These are phyloP conservation scores for Apiospora marii DNA, from an alignment of 2,329 filamentous ascomycete species.

Conservation along the genomic window DNA sequence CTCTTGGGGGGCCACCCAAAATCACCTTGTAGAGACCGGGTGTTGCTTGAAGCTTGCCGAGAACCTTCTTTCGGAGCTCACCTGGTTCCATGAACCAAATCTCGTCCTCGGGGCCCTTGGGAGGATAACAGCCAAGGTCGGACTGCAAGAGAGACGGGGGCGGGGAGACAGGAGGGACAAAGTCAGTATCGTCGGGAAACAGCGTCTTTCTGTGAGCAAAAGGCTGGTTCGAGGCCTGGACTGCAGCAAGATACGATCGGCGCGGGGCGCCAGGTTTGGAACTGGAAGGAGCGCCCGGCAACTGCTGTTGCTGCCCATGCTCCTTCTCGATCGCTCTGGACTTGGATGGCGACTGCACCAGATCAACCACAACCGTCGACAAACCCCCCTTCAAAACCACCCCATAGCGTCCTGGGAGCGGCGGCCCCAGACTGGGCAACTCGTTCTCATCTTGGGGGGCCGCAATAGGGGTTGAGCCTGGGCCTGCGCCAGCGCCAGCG, in stretches of 20 bases:
- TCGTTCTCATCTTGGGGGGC: background rate
- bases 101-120: constrained; percentile 5
- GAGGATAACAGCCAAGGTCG: background rate
- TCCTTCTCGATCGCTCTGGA: background rate
- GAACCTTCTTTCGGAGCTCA: background rate
- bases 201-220: background rate
- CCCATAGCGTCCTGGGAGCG: background rate
- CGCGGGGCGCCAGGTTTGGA: background rate
- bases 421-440: background rate
- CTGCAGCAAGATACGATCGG: constrained; percentile 2
- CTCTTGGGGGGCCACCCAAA: background rate
- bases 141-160: background rate
- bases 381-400: background rate
- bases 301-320: background rate
- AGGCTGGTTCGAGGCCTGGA: background rate
- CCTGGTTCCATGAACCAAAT: background rate
- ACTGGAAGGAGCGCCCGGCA: constrained; percentile 1
- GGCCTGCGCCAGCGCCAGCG: background rate
- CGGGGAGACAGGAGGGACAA: constrained; percentile 1
- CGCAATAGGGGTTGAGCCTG: background rate
- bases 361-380: constrained; percentile 10
- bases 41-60: too few relatives aligned
- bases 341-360: background rate
- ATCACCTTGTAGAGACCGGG: background rate
- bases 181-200: background rate